Evolutionary conservation across 1,284 basidiomycete genomes (phyloP), one percentile per base, ranked within the genome.

Genomic region (Phlebopus sp.): DNA sequence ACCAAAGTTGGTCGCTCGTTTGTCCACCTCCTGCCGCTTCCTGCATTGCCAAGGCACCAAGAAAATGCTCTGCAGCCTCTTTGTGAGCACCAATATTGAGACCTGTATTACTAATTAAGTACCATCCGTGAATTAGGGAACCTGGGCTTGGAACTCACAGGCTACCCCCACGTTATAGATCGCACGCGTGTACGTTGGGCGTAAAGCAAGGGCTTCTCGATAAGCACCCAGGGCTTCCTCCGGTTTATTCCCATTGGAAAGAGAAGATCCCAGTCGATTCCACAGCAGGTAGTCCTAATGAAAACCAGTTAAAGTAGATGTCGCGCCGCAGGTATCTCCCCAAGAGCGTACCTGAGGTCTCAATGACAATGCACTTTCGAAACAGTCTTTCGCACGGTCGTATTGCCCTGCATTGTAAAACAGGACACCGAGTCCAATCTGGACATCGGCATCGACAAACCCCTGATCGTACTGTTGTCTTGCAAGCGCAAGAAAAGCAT

Each of bases 101-200:
- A 64, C 92, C 92, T 90, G 53, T 25, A 41, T 29, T n/a, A 38
- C 41, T 10, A 18, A 40, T 58, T 30, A 19, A 34, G 37, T 39
- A 37, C 32, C 13, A 14, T 35, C 23, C 44, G n/a, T 19, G 8
- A 14, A 5, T 17, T 23, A 41, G 23, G 32, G 43, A 53, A 8
- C 31, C 18, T 30, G 8, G 9, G 19, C 40, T 30, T 29, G 29
- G 32, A 21, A 75, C 80, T 59, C 60, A 91, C 95, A 98, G 17
- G 94, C 93, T 19, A 98, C 95, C 31, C 93, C 94, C 30, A 99
- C 89, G 63, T 99, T 99, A 67, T 97, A 98, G 31, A 98, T 94
- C 5, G 96, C 97, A 10, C 97, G 82, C 0, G 97, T 98, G 65
- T 97, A 99, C 2, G 93, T 95, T 13, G 97, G 97, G 35, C 95